Evolutionary conservation across 345 rosid genomes (phyloP), one percentile per base, ranked within the genome.

Genomic region (Limnanthes douglasii): DNA sequence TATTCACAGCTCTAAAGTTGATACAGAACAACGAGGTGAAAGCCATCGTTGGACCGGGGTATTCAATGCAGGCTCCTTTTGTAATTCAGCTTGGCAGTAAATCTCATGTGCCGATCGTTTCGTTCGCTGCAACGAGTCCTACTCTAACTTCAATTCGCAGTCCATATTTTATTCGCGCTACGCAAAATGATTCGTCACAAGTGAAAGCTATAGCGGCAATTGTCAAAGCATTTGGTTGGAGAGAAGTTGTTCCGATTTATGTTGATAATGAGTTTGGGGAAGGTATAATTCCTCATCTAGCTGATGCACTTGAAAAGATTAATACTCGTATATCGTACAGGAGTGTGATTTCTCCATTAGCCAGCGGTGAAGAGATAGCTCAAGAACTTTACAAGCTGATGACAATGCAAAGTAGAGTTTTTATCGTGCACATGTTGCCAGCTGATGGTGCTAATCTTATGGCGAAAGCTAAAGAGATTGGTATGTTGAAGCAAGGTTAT

Each of bases 321-420:
- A 15, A 58, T 11, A 21, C 28, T 1, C 49, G 48, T 2, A 60
- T 69, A 12, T 56, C 76, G 0, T 54, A 69, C 34, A 30, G 60
- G 21, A 61, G 69, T 21, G 53, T 18, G 13, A 69, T 69, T 28
- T 31, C 53, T 43, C 52, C 57, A 3, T 23, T 15, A 1, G 72
- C 66, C 8, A 34, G 50, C 0, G 72, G 65, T 35, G 66, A 34
- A 29, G 58, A 61, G 32, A 61, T 69, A 18, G 18, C 5, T 0
- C 1, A 22, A 15, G n/a, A n/a, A n/a, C n/a, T n/a, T n/a, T n/a
- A n/a, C n/a, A n/a, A n/a, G n/a, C n/a, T n/a, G n/a, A n/a, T 48
- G 64, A 39, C 46, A 5, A 59, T 50, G 69, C 58, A 42, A 13
- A 65, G 69, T 0, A 45, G 72, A 39, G 75, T 69, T 9, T 69